These are phyloP conservation scores for Eucalyptus urophylla DNA, from an alignment of 345 rosid species.

Conservation along the genomic window DNA sequence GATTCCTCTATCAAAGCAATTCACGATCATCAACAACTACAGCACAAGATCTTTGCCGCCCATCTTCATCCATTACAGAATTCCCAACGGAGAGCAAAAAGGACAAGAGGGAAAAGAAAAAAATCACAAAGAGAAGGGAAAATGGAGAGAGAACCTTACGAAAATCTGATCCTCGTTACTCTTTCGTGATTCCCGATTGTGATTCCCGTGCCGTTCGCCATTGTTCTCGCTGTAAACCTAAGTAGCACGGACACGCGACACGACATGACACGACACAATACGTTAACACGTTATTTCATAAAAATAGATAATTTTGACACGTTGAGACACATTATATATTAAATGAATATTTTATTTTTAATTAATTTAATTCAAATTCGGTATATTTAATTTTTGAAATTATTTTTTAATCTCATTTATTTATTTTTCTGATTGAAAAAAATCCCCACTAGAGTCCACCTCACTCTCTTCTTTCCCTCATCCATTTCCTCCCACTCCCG, in stretches of 20 bases:
- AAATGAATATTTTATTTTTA: no score
- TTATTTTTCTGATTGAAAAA: no score
- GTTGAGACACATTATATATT: accelerated
- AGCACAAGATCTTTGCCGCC: neutral
- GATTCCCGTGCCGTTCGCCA: neutral
- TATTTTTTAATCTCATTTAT: no score
- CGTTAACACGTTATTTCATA: accelerated
- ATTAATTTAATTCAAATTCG: no score
- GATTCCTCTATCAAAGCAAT: neutral
- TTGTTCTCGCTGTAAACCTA: no score
- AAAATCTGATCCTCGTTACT: neutral
- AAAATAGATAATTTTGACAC: accelerated
- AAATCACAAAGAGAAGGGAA: neutral
- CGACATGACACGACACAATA: accelerated
- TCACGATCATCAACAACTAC: neutral
- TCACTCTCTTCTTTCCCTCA: no score
- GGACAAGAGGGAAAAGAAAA: neutral
- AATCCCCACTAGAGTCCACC: no score
- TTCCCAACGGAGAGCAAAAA: neutral
- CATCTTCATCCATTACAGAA: neutral
- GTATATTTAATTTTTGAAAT: no score
- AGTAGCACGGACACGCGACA: accelerated
- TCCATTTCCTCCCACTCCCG: no score
- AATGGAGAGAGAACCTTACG: neutral
- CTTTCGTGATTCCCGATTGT: accelerated